These are phyloP conservation scores for Dimocarpus longan DNA, from an alignment of 345 rosid genomes.

Conservation along the genomic window DNA sequence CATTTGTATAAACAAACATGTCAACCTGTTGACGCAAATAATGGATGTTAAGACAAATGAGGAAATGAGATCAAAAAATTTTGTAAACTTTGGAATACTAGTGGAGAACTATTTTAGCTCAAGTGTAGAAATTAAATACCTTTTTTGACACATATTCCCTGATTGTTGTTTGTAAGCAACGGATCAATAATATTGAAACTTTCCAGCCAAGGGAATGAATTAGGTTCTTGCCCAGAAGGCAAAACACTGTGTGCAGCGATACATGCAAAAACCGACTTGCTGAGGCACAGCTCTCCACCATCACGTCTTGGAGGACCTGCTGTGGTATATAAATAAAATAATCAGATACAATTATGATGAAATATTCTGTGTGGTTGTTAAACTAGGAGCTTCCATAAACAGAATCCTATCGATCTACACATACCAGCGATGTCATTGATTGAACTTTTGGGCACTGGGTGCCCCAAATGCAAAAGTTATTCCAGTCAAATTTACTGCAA, in stretches of 20 bases:
- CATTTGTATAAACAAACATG: neutral
- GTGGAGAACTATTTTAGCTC: neutral
- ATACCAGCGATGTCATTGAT: slow-evolving; percentile 50
- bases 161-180: slow-evolving; percentile 61
- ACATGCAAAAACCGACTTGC: slow-evolving; percentile 53
- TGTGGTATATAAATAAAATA: slow-evolving; percentile 21
- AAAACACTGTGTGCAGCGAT: slow-evolving; percentile 45
- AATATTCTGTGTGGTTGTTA: neutral
- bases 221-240: slow-evolving; percentile 44
- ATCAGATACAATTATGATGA: neutral
- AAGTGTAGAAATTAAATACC: slow-evolving; percentile 34
- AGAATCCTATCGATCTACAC: neutral
- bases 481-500: slow-evolving; percentile 51
- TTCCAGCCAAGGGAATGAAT: slow-evolving; percentile 46
- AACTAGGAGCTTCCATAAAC: slow-evolving; percentile 2
- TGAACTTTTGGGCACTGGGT: slow-evolving; percentile 40
- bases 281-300: slow-evolving; percentile 44
- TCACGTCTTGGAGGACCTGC: slow-evolving; percentile 60
- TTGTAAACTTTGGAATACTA: neutral
- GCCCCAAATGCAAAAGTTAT: slow-evolving; percentile 44
- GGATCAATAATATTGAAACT: slow-evolving; percentile 68
- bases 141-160: slow-evolving; percentile 61
- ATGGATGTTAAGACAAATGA: neutral
- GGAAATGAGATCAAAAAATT: neutral
- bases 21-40: neutral